These are phyloP conservation scores for Arthroderma uncinatum DNA, from an alignment of 2,329 filamentous ascomycete genomes.

Conservation along the genomic window DNA sequence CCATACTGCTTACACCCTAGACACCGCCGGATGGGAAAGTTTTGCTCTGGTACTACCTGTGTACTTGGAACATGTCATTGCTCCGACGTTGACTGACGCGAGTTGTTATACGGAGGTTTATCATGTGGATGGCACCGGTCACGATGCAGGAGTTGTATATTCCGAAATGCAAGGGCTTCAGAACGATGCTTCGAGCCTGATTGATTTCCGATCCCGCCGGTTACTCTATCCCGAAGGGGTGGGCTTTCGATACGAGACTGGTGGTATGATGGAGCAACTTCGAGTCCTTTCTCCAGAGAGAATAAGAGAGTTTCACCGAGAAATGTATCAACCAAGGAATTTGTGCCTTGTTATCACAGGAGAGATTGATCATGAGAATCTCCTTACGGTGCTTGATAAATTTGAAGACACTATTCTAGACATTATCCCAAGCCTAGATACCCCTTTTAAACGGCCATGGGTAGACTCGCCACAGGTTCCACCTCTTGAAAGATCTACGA, in stretches of 20 bases:
- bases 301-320: constrained; percentile 86
- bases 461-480: constrained; percentile 74
- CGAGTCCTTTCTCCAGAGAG: constrained; percentile 75
- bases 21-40: constrained; percentile 92
- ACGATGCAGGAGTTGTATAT: constrained; percentile 95
- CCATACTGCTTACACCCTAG: constrained; percentile 89
- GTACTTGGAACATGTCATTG: constrained; percentile 86
- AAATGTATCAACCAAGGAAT: constrained; percentile 98
- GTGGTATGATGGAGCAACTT: constrained; percentile 87
- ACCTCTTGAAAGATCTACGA: constrained; percentile 55
- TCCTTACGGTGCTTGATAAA: constrained; percentile 68
- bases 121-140: constrained; percentile 83
- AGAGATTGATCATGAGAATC: constrained; percentile 70
- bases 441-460: constrained; percentile 80
- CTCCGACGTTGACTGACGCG: constrained; percentile 85
- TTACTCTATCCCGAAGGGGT: constrained; percentile 78
- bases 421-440: constrained; percentile 62
- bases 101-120: constrained; percentile 93
- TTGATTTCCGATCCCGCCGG: constrained; percentile 70
- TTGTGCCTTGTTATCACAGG: constrained; percentile 85
- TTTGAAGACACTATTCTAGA: constrained; percentile 82
- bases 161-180: constrained; percentile 97
- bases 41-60: constrained; percentile 90
- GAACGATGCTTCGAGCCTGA: constrained; percentile 71
- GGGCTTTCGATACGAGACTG: constrained; percentile 96